Conservation (phyloP, 73 alveolate genomes). For the Urostyla sp. region DNA sequence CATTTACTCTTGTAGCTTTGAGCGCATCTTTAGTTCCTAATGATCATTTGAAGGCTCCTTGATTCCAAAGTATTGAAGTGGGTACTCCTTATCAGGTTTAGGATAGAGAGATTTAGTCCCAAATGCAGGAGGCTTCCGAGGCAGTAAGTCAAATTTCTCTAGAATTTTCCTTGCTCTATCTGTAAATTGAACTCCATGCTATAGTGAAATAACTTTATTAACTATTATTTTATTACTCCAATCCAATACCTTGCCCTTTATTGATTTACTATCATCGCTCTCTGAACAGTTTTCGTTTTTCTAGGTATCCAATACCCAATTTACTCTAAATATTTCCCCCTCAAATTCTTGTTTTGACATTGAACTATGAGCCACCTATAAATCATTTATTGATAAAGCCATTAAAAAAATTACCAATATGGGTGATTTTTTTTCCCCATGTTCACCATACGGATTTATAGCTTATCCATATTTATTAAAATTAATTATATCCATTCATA, state of each 20-base stretch:
- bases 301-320: slow-evolving; percentile 79
- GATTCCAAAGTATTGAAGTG: not conserved
- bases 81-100: slow-evolving; percentile 49
- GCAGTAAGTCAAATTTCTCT: slow-evolving; percentile 63
- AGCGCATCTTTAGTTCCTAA: not conserved
- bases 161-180: slow-evolving; percentile 56
- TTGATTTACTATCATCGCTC: slow-evolving; percentile 74
- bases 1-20: slow-evolving; percentile 42
- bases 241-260: slow-evolving; percentile 73
- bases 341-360: slow-evolving; percentile 44
- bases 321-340: slow-evolving; percentile 71
- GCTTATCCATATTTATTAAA: slow-evolving; percentile 64
- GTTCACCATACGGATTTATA: slow-evolving; percentile 47
- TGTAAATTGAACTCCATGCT: slow-evolving; percentile 76
- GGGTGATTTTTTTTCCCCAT: slow-evolving; percentile 74
- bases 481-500: slow-evolving; percentile 6
- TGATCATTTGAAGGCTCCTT: not conserved
- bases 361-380: slow-evolving; percentile 70
- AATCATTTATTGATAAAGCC: not conserved
- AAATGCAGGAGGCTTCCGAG: slow-evolving; percentile 60
- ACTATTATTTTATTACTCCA: slow-evolving; percentile 35
- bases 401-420: slow-evolving; percentile 33
- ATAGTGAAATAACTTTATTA: not conserved
- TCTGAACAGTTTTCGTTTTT: slow-evolving; percentile 62
- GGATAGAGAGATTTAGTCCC: slow-evolving; percentile 58